phyloP scores from a whole-genome alignment of 345 rosid genomes.

The Luvunga scandens region DNA sequence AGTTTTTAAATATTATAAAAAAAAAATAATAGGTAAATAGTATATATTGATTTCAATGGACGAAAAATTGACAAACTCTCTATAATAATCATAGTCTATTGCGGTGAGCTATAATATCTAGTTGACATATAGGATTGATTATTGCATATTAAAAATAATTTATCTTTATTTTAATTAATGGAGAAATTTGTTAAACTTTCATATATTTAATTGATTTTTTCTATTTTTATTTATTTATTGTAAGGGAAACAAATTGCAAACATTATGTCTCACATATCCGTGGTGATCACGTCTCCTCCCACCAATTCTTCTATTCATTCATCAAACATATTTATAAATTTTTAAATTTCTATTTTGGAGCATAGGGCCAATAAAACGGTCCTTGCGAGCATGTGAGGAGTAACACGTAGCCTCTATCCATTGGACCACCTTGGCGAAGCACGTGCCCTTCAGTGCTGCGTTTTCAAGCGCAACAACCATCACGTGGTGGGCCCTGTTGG shows the following conservation, averaged over 20 bases:
- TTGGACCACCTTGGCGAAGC: slow-evolving; percentile 23
- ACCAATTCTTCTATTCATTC: background rate
- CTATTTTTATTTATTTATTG: background rate
- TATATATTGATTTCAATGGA: too few relatives aligned
- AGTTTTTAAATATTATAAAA: too few relatives aligned
- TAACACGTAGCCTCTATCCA: slow-evolving; percentile 15
- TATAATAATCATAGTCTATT: background rate
- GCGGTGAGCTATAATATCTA: background rate
- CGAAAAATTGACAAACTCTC: too few relatives aligned
- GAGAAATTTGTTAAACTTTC: background rate
- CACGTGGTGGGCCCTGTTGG: slow-evolving; percentile 51
- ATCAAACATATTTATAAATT: background rate
- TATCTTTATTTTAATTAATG: background rate
- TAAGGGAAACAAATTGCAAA: background rate
- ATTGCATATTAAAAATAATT: background rate
- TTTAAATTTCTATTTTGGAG: background rate
- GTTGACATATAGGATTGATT: background rate
- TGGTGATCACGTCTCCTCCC: background rate
- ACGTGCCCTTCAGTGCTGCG: slow-evolving; percentile 17
- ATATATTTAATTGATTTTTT: background rate
- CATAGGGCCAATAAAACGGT: slow-evolving; percentile 9
- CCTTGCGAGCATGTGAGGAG: slow-evolving; percentile 22
- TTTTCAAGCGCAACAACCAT: background rate
- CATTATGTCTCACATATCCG: rapidly evolving
- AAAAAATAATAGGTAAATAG: too few relatives aligned